phyloP scores from a whole-genome alignment of 2,329 filamentous ascomycete species.

The Calonectria naviculata region DNA sequence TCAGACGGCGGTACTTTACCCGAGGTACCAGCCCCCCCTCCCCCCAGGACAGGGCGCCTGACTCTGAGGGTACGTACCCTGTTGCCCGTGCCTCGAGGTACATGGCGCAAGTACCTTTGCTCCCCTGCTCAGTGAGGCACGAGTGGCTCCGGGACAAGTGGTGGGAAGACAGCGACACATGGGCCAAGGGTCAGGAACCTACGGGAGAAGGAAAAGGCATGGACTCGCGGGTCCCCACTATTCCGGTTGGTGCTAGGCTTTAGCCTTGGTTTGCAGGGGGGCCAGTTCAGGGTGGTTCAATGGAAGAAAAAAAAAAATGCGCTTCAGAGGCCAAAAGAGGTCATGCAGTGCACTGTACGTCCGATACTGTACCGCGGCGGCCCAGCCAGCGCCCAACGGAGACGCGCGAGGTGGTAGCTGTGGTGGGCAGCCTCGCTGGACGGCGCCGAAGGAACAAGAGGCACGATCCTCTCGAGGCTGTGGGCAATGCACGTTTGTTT shows the following conservation, averaged over 20 bases:
- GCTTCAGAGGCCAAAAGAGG: not conserved
- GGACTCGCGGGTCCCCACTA: conserved; percentile 7
- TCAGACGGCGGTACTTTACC: conserved; percentile 4
- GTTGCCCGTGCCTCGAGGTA: conserved; percentile 3
- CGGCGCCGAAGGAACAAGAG: not conserved
- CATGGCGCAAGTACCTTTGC: not conserved
- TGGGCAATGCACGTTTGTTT: not conserved
- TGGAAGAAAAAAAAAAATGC: not conserved
- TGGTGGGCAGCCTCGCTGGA: not conserved
- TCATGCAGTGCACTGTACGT: conserved; percentile 1
- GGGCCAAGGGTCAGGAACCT: conserved; percentile 13
- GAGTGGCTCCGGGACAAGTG: not conserved
- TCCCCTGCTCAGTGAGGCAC: not conserved
- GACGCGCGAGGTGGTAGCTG: not conserved
- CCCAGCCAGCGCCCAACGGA: not conserved
- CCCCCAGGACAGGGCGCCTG: conserved; percentile 7
- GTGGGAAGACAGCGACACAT: conserved; percentile 14
- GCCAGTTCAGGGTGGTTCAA: conserved; percentile 1
- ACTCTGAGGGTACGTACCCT: conserved; percentile 15
- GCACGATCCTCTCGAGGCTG: not conserved
- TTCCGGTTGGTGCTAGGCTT: conserved; percentile 2
- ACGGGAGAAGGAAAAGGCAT: conserved; percentile 8
- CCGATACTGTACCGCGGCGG: not conserved
- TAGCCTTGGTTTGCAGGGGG: conserved; percentile 12
- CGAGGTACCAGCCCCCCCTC: conserved; percentile 19